Base-by-base conservation (phyloP, 2,329 filamentous ascomycete genomes). In the Apiospora phragmitis region DNA sequence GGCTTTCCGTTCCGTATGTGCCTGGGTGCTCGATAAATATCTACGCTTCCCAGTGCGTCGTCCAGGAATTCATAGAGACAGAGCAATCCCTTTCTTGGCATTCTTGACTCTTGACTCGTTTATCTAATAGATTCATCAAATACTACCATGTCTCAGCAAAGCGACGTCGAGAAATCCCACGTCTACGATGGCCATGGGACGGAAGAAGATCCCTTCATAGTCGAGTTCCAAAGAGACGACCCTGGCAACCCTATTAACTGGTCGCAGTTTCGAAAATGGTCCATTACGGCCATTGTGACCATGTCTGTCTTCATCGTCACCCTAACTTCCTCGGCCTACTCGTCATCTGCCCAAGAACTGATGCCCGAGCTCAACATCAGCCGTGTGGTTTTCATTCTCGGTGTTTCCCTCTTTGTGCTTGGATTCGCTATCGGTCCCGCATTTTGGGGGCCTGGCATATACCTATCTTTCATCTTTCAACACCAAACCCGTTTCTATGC, bases 241-340 rank as follows among this genome's bases (percentile, higher is more conserved):
- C 85, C 86, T 18, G 80, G 85, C 55, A 88, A 90, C 74, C 87
- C 88, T 0, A 84, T 88, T 82, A 78, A 81, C 35, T 88, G 85
- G 73, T 78, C 81, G n/a, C 71, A 75, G 3, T 29, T 72, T 4
- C 83, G 81, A 75, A 88, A 88, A 80, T 89, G 87, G 87, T 73
- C 74, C 4, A 81, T 87, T 65, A 87, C 86, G 1, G 76, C 83
- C 70, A 72, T 87, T 47, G 84, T 87, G 21, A 84, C 87, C 7
- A 72, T 86, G 38, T 85, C 86, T 8, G 87, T 85, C 0, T 80
- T 89, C 45, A 84, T 85, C 4, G 85, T 88, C 24, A 81, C 87
- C 3, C 85, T 89, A 72, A 83, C 84, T 26, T 88, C 86, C 1
- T 85, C 83, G 9, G 85, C 85, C 21, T 86, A 82, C 74, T 81